Conservation (phyloP, 2,329 filamentous ascomycete species). For the Endothia cerciana region DNA sequence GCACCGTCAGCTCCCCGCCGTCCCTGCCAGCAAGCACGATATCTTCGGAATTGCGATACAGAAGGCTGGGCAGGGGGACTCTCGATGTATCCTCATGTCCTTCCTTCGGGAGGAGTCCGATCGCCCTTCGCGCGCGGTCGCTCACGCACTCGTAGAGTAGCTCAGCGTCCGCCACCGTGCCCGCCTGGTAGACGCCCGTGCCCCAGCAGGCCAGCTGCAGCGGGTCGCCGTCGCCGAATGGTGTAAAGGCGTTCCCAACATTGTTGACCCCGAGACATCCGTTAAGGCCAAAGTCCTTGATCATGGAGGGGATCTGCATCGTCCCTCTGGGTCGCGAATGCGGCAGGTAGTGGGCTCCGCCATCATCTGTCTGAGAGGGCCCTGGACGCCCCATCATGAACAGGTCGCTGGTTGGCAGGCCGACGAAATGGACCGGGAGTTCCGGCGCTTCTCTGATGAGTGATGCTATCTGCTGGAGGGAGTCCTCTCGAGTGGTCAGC, state of each 20-base stretch:
- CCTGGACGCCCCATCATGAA: constrained; percentile 67
- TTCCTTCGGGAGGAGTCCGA: constrained; percentile 34
- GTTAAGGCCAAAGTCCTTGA: constrained; percentile 59
- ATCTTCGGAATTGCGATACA: constrained; percentile 34
- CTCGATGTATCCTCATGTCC: not conserved
- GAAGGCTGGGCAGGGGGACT: constrained; percentile 33
- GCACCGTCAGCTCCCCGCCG: constrained; percentile 18
- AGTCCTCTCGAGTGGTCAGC: constrained; percentile 58
- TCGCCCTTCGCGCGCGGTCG: constrained; percentile 41
- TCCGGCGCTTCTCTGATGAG: constrained; percentile 46
- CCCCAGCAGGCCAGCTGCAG: constrained; percentile 64
- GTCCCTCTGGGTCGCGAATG: constrained; percentile 57
- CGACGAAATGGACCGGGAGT: constrained; percentile 68
- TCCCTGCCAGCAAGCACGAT: constrained; percentile 32
- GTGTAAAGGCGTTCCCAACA: constrained; percentile 75
- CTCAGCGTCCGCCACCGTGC: constrained; percentile 61
- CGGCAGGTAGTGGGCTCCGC: not conserved
- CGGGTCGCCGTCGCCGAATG: constrained; percentile 69
- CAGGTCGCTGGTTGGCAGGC: constrained; percentile 71
- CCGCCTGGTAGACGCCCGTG: constrained; percentile 70
- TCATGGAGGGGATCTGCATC: constrained; percentile 63
- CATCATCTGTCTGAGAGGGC: no score
- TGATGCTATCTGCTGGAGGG: constrained; percentile 53
- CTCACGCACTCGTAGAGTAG: constrained; percentile 53
- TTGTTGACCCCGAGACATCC: constrained; percentile 71